A percentile compares a stretch with the other conserved stretches of the same genome.
Conservation (phyloP, 306 rosid species). For the Ceratonia siliqua region DNA sequence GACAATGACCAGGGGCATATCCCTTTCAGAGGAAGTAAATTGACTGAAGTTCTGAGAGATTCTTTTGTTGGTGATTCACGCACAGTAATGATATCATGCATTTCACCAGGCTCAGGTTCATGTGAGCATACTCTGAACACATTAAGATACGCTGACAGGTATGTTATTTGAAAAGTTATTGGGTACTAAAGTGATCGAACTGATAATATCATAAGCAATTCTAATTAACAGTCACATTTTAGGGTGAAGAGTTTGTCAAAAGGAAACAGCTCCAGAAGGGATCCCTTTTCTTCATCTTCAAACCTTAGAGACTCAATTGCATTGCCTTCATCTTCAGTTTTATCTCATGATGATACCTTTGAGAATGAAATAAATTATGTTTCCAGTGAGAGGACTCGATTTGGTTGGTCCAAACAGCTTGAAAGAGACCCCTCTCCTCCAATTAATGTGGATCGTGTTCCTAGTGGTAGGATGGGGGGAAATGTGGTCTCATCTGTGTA, state of each 20-base stretch:
- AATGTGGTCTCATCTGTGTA: slow-evolving; percentile 49
- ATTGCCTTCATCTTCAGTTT: slow-evolving; percentile 52
- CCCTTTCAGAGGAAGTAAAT: slow-evolving; percentile 91
- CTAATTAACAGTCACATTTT: slow-evolving; percentile 28
- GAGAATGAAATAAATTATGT: slow-evolving; percentile 52
- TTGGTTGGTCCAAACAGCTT: slow-evolving; percentile 74
- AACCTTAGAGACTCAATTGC: slow-evolving; percentile 62
- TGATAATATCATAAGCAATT: slow-evolving; percentile 1
- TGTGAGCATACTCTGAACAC: slow-evolving; percentile 89
- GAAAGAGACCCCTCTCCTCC: slow-evolving; percentile 76
- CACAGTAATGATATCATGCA: slow-evolving; percentile 89
- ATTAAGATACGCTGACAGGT: slow-evolving; percentile 91
- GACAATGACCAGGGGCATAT: slow-evolving; percentile 87
- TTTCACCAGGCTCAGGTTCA: slow-evolving; percentile 86
- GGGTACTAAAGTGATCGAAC: slow-evolving; percentile 21
- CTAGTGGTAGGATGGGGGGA: slow-evolving; percentile 66
- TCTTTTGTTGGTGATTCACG: slow-evolving; percentile 87
- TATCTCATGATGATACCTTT: slow-evolving; percentile 42
- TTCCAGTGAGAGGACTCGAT: slow-evolving; percentile 60
- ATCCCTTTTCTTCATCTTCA: slow-evolving; percentile 56
- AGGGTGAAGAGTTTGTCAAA: slow-evolving; percentile 83
- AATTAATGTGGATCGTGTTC: slow-evolving; percentile 49
- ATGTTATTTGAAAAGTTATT: slow-evolving; percentile 8
- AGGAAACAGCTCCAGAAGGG: slow-evolving; percentile 65
- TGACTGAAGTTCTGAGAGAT: slow-evolving; percentile 87